phyloP scores from a whole-genome alignment of 331 rosid genomes.

The Malus hybrid region DNA sequence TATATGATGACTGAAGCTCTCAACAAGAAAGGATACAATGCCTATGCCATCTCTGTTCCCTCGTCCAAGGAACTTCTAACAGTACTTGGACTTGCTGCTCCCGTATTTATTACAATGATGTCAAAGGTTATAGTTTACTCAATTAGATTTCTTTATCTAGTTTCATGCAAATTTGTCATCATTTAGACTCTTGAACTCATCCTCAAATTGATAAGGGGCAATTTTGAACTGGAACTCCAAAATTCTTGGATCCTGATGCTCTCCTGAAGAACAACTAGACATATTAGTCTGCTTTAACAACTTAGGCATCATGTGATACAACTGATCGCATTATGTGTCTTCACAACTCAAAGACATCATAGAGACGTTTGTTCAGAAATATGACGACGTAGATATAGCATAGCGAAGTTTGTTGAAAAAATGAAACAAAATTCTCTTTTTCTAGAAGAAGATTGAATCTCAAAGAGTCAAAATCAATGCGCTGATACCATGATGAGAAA shows the following conservation, averaged over 20 bases:
- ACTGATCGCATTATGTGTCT: background rate
- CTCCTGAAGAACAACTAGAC: background rate
- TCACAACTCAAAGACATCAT: background rate
- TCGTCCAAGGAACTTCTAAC: slow-evolving; percentile 48
- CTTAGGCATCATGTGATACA: background rate
- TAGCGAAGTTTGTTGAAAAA: background rate
- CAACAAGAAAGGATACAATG: slow-evolving; percentile 67
- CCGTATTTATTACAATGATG: slow-evolving; percentile 70
- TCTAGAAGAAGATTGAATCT: background rate
- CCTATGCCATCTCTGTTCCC: slow-evolving; percentile 55
- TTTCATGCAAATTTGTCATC: background rate
- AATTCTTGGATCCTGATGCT: background rate
- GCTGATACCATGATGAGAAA: background rate
- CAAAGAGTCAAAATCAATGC: background rate
- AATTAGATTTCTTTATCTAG: slow-evolving; percentile 1
- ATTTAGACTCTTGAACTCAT: background rate
- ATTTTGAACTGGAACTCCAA: background rate
- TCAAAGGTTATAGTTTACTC: slow-evolving; percentile 56
- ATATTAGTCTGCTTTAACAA: background rate
- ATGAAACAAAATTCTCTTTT: background rate
- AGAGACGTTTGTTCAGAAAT: background rate
- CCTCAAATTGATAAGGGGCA: background rate
- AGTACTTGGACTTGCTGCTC: slow-evolving; percentile 71
- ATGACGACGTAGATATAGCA: background rate
- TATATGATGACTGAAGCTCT: slow-evolving; percentile 77